phyloP scores from a whole-genome alignment of 441 rosid species.

The Jatropha multifida region DNA sequence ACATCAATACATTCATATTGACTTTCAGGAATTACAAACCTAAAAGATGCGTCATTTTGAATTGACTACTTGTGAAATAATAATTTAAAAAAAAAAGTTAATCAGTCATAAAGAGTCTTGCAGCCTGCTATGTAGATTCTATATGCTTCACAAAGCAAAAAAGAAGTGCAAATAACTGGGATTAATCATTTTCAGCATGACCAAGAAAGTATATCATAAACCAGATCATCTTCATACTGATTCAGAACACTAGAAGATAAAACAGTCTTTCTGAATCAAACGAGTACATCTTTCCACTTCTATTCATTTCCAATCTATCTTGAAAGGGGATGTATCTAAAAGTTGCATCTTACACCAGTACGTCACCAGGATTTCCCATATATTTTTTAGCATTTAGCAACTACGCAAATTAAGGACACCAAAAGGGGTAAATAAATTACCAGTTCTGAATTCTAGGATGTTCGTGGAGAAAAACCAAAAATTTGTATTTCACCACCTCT shows the following conservation, averaged over 20 bases:
- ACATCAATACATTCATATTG: too few relatives aligned
- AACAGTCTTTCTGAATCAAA: background rate
- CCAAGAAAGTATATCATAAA: background rate
- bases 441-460: background rate
- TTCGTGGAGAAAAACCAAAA: conserved; percentile 15
- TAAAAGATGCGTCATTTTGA: too few relatives aligned
- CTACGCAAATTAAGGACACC: background rate
- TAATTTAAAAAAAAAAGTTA: too few relatives aligned
- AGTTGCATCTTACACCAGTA: background rate
- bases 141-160: too few relatives aligned
- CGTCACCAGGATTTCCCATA: background rate
- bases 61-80: too few relatives aligned
- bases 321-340: background rate
- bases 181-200: background rate
- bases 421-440: background rate
- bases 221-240: background rate
- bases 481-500: conserved; percentile 25
- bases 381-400: background rate
- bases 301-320: background rate
- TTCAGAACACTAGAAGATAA: background rate
- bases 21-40: too few relatives aligned
- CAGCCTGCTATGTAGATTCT: too few relatives aligned
- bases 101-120: too few relatives aligned
- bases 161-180: too few relatives aligned
- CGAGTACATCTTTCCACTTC: background rate